Evolutionary conservation across 352 stramenopile genomes (phyloP).

Genomic region (Globisporangium ultimum): DNA sequence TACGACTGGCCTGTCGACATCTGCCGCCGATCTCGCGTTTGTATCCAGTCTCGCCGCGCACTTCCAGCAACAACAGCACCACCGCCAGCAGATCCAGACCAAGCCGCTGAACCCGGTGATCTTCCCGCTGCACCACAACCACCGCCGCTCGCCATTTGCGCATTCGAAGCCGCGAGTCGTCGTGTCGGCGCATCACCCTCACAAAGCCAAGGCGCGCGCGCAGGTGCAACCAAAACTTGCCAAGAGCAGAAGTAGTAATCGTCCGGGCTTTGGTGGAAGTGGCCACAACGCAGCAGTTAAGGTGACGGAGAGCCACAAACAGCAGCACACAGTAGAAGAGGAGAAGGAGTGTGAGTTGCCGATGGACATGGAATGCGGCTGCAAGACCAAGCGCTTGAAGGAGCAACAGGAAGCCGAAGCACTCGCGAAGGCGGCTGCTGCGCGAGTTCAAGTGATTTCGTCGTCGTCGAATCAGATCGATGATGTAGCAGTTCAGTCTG

Average conservation of each 20-base stretch:
- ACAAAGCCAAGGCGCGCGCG: constrained; percentile 2
- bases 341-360: constrained; percentile 31
- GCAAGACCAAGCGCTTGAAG: constrained; percentile 39
- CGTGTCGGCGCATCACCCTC: constrained; percentile 4
- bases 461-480: constrained; percentile 8
- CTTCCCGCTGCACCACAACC: constrained; percentile 7
- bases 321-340: constrained; percentile 3
- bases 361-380: constrained; percentile 50
- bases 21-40: constrained; percentile 14
- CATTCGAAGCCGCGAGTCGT: not conserved
- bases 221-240: not conserved
- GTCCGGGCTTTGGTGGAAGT: not conserved
- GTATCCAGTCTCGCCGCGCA: constrained; percentile 13
- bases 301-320: not conserved
- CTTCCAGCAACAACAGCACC: constrained; percentile 2
- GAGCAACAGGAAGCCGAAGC: constrained; percentile 32
- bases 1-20: constrained; percentile 6
- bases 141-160: constrained; percentile 14
- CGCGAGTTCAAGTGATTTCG: constrained; percentile 8
- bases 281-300: not conserved
- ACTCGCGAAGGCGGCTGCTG: constrained; percentile 13
- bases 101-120: not conserved
- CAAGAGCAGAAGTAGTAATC: not conserved
- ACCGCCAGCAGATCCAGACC: constrained; percentile 3
- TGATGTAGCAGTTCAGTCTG: not conserved